These are phyloP conservation scores for Carpinus viminea DNA, from an alignment of 306 rosid genomes.

Conservation along the genomic window DNA sequence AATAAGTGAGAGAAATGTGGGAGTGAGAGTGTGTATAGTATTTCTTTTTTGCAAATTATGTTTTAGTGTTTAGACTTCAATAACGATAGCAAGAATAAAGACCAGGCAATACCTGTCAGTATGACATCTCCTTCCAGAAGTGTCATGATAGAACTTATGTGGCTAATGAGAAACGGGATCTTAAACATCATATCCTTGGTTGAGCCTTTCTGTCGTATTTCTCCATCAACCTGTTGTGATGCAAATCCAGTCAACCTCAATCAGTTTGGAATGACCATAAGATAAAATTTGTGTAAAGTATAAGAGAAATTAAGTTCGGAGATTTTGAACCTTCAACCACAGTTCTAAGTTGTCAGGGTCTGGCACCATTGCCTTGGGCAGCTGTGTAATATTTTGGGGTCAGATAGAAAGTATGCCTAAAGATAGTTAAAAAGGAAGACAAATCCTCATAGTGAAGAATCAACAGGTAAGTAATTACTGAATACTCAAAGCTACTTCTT, in stretches of 20 bases:
- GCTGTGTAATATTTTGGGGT: constrained; percentile 48
- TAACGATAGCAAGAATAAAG: constrained; percentile 11
- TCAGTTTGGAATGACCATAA: constrained; percentile 14
- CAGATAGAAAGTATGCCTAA: constrained; percentile 17
- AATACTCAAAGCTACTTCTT: constrained; percentile 5
- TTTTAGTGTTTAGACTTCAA: background rate
- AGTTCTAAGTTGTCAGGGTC: constrained; percentile 81
- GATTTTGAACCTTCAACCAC: constrained; percentile 78
- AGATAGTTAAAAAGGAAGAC: constrained; percentile 7
- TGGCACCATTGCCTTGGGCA: constrained; percentile 65
- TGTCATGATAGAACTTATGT: constrained; percentile 81
- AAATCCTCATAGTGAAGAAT: constrained; percentile 8
- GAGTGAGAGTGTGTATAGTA: too few species aligned
- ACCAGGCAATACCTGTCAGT: constrained; percentile 62
- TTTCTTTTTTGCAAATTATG: background rate
- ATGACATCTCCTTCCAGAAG: constrained; percentile 95
- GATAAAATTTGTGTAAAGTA: background rate
- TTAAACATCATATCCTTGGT: constrained; percentile 94
- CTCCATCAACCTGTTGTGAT: constrained; percentile 72
- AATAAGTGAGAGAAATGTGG: too few species aligned
- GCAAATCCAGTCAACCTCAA: constrained; percentile 18
- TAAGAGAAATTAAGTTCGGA: background rate
- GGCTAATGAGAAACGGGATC: constrained; percentile 87
- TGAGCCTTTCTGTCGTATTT: constrained; percentile 87
- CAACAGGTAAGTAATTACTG: constrained; percentile 7